A percentile compares a stretch with the other conserved stretches of the same genome.
These are phyloP conservation scores for Oxyria digyna DNA, from an alignment of 148 eudicot species.

Conservation along the genomic window DNA sequence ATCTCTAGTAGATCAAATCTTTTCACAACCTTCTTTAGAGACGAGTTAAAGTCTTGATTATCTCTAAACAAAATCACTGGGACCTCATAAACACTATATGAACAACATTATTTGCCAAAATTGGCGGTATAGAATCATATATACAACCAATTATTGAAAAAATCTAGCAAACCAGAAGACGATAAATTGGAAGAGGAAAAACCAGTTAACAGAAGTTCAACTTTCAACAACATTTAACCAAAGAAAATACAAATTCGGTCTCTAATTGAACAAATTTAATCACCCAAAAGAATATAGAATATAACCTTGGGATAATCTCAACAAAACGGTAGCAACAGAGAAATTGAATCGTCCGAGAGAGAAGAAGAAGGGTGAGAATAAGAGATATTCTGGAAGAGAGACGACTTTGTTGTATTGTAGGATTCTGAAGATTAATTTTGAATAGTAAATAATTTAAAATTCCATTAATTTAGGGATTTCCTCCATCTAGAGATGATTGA, in stretches of 20 bases:
- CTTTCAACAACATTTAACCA: background rate
- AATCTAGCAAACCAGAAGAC: background rate
- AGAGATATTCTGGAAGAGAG: too few species aligned
- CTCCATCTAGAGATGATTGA: too few species aligned
- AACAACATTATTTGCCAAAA: background rate
- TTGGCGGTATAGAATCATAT: background rate
- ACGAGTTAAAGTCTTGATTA: background rate
- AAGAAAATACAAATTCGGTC: background rate
- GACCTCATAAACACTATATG: background rate
- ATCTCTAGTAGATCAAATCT: constrained; percentile 5
- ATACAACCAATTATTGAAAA: background rate
- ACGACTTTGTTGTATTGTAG: too few species aligned
- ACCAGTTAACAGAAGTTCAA: background rate
- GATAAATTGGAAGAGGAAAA: too few species aligned
- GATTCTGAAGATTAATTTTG: too few species aligned
- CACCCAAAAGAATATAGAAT: background rate
- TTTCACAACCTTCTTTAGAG: background rate
- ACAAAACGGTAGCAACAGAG: background rate
- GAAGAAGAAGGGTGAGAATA: too few species aligned
- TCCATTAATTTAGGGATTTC: too few species aligned
- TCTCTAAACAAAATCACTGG: background rate
- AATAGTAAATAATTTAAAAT: too few species aligned
- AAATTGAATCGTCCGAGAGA: too few species aligned
- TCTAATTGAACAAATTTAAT: background rate
- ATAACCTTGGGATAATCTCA: background rate